Conservation (phyloP, 495 filamentous ascomycete genomes). For the Neurospora hispaniola region DNA sequence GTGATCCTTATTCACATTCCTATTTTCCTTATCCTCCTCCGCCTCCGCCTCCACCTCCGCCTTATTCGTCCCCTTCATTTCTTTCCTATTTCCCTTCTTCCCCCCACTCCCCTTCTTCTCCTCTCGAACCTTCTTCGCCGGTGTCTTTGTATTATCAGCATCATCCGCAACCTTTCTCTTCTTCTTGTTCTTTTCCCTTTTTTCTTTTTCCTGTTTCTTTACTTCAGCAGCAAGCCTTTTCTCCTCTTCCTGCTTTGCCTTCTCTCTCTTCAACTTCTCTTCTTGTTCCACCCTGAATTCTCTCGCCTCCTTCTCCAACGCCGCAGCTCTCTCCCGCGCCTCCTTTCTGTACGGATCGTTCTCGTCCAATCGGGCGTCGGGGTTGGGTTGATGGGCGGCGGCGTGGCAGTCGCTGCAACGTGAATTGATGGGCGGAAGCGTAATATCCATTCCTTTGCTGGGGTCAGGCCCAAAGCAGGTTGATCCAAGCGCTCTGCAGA, state of each 20-base stretch:
- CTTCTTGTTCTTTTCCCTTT: background rate
- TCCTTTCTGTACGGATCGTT: background rate
- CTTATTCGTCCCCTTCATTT: background rate
- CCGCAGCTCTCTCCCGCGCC: background rate
- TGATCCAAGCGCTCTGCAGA: background rate
- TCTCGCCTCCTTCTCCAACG: background rate
- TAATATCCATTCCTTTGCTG: background rate
- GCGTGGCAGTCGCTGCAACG: background rate
- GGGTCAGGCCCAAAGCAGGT: background rate
- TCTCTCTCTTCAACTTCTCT: background rate
- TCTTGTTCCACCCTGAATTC: background rate
- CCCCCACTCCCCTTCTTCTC: background rate
- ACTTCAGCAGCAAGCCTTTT: background rate
- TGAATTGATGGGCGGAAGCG: background rate
- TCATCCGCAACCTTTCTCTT: background rate
- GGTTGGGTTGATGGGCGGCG: background rate
- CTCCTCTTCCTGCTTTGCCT: background rate
- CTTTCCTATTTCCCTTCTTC: background rate
- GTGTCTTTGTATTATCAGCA: background rate
- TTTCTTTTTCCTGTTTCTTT: background rate
- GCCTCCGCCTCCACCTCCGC: background rate
- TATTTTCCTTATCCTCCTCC: background rate
- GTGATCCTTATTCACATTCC: too few relatives aligned
- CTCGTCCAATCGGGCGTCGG: background rate
- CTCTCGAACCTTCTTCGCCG: background rate